Percentiles rank a stretch among this genome's conserved stretches.
Conservation (phyloP, 1,139 yeast species). For the Komagataea norvegica region DNA sequence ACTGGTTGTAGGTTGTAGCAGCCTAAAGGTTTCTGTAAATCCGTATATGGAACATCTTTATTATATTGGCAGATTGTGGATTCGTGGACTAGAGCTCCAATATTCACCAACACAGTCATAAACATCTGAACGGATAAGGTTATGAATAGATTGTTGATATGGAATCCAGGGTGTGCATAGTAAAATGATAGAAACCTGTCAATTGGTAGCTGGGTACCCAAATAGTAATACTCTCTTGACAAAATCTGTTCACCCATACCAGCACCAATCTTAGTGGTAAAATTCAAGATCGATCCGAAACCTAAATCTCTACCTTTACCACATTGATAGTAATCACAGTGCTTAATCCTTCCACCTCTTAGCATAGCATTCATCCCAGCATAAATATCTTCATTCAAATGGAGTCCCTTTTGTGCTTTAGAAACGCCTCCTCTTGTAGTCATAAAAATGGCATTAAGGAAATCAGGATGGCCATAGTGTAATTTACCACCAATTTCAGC, state of each 20-base stretch:
- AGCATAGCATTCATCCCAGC: constrained; percentile 84
- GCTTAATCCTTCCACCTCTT: constrained; percentile 83
- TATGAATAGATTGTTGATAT: constrained; percentile 74
- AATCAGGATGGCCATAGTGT: constrained; percentile 93
- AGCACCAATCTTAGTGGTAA: constrained; percentile 86
- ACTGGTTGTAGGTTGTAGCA: constrained; percentile 75
- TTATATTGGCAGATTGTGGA: constrained; percentile 53
- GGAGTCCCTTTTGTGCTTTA: constrained; percentile 82
- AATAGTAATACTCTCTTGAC: constrained; percentile 76
- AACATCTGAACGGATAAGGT: constrained; percentile 70
- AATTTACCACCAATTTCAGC: constrained; percentile 84
- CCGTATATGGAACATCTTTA: constrained; percentile 53
- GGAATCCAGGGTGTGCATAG: constrained; percentile 92
- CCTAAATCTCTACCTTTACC: constrained; percentile 92
- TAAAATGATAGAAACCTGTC: constrained; percentile 81
- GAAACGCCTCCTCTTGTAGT: constrained; percentile 88
- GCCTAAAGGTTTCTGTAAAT: constrained; percentile 60
- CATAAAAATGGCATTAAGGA: constrained; percentile 79
- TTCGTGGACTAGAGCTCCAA: constrained; percentile 64
- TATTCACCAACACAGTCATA: constrained; percentile 58
- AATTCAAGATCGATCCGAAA: constrained; percentile 76
- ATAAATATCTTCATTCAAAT: constrained; percentile 83
- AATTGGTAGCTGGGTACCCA: constrained; percentile 74
- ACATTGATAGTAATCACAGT: constrained; percentile 84
- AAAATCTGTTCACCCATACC: constrained; percentile 93